phyloP scores from a whole-genome alignment of 1,139 yeast genomes.

The Lodderomyces beijingensis region DNA sequence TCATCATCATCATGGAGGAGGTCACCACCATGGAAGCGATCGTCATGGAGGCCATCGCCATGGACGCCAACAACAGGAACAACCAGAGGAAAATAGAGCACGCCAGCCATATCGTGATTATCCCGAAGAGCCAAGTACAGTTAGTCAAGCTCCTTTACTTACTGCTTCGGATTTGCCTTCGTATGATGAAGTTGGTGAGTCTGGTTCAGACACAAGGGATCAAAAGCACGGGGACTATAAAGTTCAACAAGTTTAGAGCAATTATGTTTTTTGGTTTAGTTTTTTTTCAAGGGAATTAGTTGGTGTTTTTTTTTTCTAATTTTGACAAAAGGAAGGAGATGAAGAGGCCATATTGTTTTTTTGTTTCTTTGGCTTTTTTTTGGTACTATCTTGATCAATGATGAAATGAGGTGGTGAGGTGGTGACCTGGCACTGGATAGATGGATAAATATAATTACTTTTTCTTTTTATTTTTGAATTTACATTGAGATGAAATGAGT shows the following conservation, averaged over 20 bases:
- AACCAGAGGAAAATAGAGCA: constrained; percentile 7
- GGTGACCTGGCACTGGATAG: too few species aligned
- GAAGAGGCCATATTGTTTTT: too few species aligned
- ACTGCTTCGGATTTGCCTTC: constrained; percentile 20
- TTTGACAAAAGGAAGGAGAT: background rate
- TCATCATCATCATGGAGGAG: constrained; percentile 3
- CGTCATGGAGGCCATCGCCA: constrained; percentile 1
- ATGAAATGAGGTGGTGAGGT: too few species aligned
- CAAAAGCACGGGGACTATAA: background rate
- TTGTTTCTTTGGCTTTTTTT: too few species aligned
- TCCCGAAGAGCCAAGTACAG: too few species aligned
- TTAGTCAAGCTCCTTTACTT: constrained; percentile 3
- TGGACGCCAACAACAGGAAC: background rate
- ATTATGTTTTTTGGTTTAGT: too few species aligned
- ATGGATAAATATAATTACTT: too few species aligned
- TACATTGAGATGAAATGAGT: too few species aligned
- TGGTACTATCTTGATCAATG: background rate
- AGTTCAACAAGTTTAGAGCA: too few species aligned
- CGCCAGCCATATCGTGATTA: constrained; percentile 5
- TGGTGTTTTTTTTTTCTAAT: too few species aligned
- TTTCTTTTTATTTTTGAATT: background rate
- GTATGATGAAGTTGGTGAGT: constrained; percentile 23
- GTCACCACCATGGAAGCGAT: background rate
- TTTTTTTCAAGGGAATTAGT: too few species aligned
- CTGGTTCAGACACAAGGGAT: background rate